Conservation (phyloP, 495 filamentous ascomycete species). For the Amorphotheca resinae region DNA sequence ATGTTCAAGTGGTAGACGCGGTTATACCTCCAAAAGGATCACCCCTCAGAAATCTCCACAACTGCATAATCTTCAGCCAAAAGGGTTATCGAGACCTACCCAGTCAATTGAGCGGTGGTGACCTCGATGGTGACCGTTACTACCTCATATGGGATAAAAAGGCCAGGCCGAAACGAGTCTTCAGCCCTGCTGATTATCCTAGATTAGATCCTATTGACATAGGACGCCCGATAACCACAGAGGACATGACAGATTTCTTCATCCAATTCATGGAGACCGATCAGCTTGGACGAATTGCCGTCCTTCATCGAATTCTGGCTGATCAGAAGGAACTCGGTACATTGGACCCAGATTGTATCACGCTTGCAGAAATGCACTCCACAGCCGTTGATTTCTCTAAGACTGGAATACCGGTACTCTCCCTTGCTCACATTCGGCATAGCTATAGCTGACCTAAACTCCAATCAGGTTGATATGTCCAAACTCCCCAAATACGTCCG, state of each 20-base stretch:
- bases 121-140: conserved; percentile 72
- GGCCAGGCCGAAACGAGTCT: conserved; percentile 29
- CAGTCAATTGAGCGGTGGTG: conserved; percentile 64
- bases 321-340: conserved; percentile 48
- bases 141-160: conserved; percentile 55
- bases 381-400: conserved; percentile 78
- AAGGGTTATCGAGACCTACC: conserved; percentile 60
- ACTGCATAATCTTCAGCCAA: conserved; percentile 69
- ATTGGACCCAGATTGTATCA: conserved; percentile 37
- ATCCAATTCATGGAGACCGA: conserved; percentile 70
- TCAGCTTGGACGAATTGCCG: conserved; percentile 56
- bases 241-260: conserved; percentile 69
- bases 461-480: conserved; percentile 28
- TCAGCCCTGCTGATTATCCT: conserved; percentile 54
- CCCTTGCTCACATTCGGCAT: not conserved
- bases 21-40: conserved; percentile 42
- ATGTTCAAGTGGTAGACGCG: conserved; percentile 53
- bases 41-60: conserved; percentile 44
- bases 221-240: conserved; percentile 34
- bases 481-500: conserved; percentile 29
- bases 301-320: conserved; percentile 51
- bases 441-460: not conserved
- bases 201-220: conserved; percentile 40
- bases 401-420: conserved; percentile 55
- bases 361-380: conserved; percentile 57